Conservation (phyloP, 148 eudicot species). For the Vaccinium macrocarpon region DNA sequence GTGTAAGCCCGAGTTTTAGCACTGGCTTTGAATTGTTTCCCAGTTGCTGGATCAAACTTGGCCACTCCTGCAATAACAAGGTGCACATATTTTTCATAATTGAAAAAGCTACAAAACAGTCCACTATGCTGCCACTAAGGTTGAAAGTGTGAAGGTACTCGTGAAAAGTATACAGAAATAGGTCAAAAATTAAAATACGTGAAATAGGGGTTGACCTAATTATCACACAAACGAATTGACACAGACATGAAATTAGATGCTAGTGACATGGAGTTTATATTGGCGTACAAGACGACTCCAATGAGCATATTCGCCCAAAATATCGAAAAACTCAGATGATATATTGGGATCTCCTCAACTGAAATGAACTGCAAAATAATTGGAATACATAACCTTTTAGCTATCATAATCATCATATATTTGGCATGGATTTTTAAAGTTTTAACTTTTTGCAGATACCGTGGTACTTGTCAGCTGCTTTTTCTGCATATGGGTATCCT, state of each 20-base stretch:
- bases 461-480: conserved; percentile 92
- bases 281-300: background rate
- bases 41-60: conserved; percentile 94
- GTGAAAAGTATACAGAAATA: background rate
- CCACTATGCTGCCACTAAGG: background rate
- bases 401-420: background rate
- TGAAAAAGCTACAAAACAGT: background rate
- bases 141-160: background rate
- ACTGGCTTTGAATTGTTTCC: conserved; percentile 71
- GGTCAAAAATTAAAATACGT: background rate
- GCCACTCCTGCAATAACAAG: conserved; percentile 59
- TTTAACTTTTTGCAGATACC: conserved; percentile 40
- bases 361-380: background rate
- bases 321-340: background rate
- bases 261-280: background rate
- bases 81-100: background rate
- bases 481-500: conserved; percentile 94
- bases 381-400: background rate
- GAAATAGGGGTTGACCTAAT: background rate
- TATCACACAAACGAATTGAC: background rate
- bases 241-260: background rate
- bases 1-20: conserved; percentile 70
- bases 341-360: background rate
- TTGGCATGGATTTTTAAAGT: background rate
- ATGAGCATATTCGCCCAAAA: background rate